Conservation (phyloP, 2,329 filamentous ascomycete species). For the Aspergillus novofumigatus region DNA sequence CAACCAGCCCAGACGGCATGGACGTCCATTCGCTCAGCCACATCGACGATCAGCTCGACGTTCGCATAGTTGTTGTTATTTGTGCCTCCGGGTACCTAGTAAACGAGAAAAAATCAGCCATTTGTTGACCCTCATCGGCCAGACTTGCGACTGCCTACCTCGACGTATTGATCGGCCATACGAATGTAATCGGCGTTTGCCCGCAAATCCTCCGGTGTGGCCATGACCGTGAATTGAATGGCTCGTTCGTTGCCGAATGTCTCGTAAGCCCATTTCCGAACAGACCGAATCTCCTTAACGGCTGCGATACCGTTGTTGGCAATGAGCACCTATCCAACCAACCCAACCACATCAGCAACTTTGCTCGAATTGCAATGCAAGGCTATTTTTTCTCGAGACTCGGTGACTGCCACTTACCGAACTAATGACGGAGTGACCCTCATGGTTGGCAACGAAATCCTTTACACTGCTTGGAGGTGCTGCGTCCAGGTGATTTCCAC, state of each 20-base stretch:
- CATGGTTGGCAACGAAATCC: constrained; percentile 86
- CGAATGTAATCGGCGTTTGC: constrained; percentile 99
- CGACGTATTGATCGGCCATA: constrained; percentile 99
- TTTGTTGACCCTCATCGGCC: neutral
- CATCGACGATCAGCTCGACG: constrained; percentile 96
- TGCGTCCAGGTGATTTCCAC: constrained; percentile 80
- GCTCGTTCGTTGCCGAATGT: constrained; percentile 97
- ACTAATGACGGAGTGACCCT: constrained; percentile 96
- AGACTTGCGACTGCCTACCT: constrained; percentile 48
- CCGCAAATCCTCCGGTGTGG: constrained; percentile 92
- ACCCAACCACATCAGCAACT: no score
- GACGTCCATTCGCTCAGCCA: constrained; percentile 97
- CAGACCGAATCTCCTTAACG: constrained; percentile 98
- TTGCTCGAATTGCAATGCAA: neutral
- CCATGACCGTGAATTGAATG: constrained; percentile 99
- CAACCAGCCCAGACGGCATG: constrained; percentile 99
- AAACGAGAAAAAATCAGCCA: neutral
- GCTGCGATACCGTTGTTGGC: constrained; percentile 99
- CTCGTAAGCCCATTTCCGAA: constrained; percentile 99
- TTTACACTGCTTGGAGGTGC: constrained; percentile 84
- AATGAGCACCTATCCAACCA: constrained; percentile 71
- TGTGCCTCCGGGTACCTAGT: constrained; percentile 83
- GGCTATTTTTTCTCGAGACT: no score
- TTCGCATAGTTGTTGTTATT: constrained; percentile 99
- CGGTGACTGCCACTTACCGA: constrained; percentile 77